Evolutionary conservation across 1,284 basidiomycete species (phyloP), one percentile per base, ranked within the genome.

Genomic region (Exsudoporus floridanus): DNA sequence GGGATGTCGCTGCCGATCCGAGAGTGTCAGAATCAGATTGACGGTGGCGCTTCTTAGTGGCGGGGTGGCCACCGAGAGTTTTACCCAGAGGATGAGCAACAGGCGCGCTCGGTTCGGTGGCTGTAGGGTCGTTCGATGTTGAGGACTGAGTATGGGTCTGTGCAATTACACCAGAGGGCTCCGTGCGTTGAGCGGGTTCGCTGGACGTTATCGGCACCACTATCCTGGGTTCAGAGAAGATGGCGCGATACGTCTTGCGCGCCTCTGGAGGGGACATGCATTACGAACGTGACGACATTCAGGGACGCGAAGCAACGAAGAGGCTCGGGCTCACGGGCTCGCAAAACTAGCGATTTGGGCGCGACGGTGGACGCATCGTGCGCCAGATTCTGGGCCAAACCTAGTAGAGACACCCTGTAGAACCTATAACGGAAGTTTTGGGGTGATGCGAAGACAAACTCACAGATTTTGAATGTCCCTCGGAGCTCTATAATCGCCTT

Each of bases 381-480:
- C 0, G 86, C 83, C 14, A 76, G 69, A 61, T 90, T 80, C 63
- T 86, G 84, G 0, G 84, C 70, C 21, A 91, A 66, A 5, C 83
- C 88, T 8, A 90, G 75, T 3, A 92, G 62, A 0, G 82, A 76
- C 10, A 88, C 78, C 28, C 88, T 88, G 43, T 1, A 30, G 16
- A 16, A 45, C 2, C 19, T 3, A 19, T 5, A 4, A 10, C 13
- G 30, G 25, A 12, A 23, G 21, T 25, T 6, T 14, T 4, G 14
- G 7, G 12, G 16, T 4, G 7, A 36, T 4, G 3, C 4, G 21
- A 35, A 2, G 1, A 73, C 2, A 7, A 2, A 36, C 82, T 61
- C 59, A 91, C 90, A 92, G 60, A 63, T 92, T 92, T 25, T 77
- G 80, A 6, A 90, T 74, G 65, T 92, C 90, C 59, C 75, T 75